phyloP scores from a whole-genome alignment of 2,329 filamentous ascomycete genomes.

The Apiospora koreana region DNA sequence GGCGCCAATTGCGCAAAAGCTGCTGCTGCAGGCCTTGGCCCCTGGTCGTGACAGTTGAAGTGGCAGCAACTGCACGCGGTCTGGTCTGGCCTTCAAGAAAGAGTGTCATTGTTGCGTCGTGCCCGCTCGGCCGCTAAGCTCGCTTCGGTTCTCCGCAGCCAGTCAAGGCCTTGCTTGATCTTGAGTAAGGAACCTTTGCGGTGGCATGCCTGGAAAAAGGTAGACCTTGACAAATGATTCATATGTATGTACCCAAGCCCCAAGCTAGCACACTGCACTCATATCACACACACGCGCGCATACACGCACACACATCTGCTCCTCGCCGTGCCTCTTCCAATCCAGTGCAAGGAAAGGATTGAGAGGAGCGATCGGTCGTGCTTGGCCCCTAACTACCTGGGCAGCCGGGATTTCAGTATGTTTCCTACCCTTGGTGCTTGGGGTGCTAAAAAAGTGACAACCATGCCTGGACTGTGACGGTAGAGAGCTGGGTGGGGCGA shows the following conservation, averaged over 20 bases:
- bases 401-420: background rate
- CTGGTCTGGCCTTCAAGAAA: background rate
- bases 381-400: background rate
- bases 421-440: background rate
- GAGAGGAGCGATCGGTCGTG: background rate
- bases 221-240: background rate
- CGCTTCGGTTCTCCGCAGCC: slow-evolving; percentile 7
- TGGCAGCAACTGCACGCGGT: slow-evolving; percentile 6
- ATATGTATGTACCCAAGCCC: background rate
- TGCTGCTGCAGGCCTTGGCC: slow-evolving; percentile 9
- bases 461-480: background rate
- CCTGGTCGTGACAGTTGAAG: slow-evolving; percentile 4
- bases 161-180: background rate
- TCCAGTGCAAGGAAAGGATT: background rate
- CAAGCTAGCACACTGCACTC: too few relatives aligned
- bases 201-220: background rate
- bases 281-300: background rate
- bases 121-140: slow-evolving; percentile 13
- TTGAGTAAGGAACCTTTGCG: slow-evolving; percentile 4
- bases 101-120: background rate
- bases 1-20: slow-evolving; percentile 11
- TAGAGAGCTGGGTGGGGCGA: slow-evolving; percentile 5
- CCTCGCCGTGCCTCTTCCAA: background rate
- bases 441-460: slow-evolving; percentile 3
- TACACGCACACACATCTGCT: background rate